A percentile compares a stretch with the other conserved stretches of the same genome.
Conservation (phyloP, 805 yeast genomes). For the Kazachstania psychrophila region DNA sequence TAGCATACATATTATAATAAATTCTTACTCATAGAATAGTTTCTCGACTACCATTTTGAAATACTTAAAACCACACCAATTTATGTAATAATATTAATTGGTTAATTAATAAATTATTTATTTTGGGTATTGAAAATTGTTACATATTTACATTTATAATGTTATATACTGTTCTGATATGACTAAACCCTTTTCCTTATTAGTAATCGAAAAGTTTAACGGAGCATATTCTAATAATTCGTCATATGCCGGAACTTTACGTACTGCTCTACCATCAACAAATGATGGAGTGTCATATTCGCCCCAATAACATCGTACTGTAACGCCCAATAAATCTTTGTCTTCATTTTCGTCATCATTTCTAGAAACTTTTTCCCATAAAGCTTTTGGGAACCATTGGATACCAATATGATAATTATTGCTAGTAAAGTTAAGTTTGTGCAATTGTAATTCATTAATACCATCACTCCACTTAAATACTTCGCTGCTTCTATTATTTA, state of each 20-base stretch:
- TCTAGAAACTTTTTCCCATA: conserved; percentile 22
- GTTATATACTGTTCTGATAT: conserved; percentile 43
- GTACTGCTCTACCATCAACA: conserved; percentile 31
- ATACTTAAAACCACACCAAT: too few relatives aligned
- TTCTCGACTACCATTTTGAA: too few relatives aligned
- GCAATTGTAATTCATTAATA: conserved; percentile 53
- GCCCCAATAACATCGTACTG: conserved; percentile 68
- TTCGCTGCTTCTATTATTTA: conserved; percentile 19
- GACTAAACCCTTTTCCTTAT: conserved; percentile 59
- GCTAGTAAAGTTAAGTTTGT: conserved; percentile 54
- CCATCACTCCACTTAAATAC: conserved; percentile 50
- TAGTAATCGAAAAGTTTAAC: conserved; percentile 52
- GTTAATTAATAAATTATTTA: too few relatives aligned
- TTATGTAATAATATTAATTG: too few relatives aligned
- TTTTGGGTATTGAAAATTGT: too few relatives aligned
- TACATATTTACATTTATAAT: too few relatives aligned
- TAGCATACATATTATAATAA: too few relatives aligned
- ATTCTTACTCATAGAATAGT: too few relatives aligned
- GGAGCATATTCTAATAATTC: conserved; percentile 67
- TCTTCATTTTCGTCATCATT: conserved; percentile 28
- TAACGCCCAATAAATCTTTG: conserved; percentile 40
- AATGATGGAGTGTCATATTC: conserved; percentile 46
- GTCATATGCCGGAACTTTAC: conserved; percentile 58
- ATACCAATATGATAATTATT: conserved; percentile 48
- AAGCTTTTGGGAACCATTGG: conserved; percentile 62